These are phyloP conservation scores for Hydrangea macrophylla DNA, from an alignment of 148 eudicot genomes.

Conservation along the genomic window DNA sequence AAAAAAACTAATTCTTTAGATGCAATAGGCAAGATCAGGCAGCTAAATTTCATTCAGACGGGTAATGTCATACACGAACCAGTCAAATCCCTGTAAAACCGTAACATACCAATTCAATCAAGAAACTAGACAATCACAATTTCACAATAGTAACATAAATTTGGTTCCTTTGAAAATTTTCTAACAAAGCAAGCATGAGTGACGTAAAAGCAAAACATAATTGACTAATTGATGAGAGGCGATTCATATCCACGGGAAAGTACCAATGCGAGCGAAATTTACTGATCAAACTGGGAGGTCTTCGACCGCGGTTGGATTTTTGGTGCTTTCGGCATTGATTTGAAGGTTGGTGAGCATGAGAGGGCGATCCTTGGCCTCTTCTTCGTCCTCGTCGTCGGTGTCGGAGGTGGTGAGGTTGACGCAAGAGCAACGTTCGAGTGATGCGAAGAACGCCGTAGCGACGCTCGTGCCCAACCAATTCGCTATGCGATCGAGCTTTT, in stretches of 20 bases:
- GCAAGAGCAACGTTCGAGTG: conserved; percentile 67
- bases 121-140: neutral
- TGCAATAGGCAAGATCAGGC: too few relatives aligned
- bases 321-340: conserved; percentile 1
- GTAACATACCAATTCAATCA: neutral
- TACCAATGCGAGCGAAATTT: neutral
- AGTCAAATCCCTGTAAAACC: neutral
- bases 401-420: conserved; percentile 59
- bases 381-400: conserved; percentile 53
- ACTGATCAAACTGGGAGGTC: conserved; percentile 62
- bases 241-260: neutral
- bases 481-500: conserved; percentile 47
- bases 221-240: neutral
- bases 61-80: neutral
- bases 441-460: conserved; percentile 72
- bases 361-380: conserved; percentile 63
- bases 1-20: neutral
- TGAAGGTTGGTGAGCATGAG: conserved; percentile 44
- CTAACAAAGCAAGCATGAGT: neutral
- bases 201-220: neutral
- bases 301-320: conserved; percentile 36
- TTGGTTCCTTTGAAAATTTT: neutral
- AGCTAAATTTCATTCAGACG: neutral
- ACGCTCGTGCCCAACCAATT: conserved; percentile 57
- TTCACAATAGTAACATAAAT: neutral